phyloP scores from a whole-genome alignment of 371 early-diverging fungal species.

The Rhizomucor pusillus region DNA sequence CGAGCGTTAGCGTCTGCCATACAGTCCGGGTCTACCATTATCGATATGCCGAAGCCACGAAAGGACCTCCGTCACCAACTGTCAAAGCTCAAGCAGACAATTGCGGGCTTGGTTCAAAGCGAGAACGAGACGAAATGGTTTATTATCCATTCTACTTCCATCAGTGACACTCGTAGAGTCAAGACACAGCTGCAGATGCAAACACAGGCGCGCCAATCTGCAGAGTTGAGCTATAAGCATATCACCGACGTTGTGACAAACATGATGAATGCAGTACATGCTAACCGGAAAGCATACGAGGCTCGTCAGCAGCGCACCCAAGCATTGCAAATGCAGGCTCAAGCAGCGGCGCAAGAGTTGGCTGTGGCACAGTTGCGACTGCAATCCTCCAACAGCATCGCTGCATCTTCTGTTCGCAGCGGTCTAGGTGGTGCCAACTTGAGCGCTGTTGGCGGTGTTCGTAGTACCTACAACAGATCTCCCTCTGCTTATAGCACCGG shows the following conservation, averaged over 20 bases:
- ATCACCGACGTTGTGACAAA: conserved; percentile 25
- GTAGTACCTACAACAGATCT: not conserved
- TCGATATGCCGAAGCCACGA: conserved; percentile 26
- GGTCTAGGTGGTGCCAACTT: conserved; percentile 1
- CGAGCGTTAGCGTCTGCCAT: conserved; percentile 20
- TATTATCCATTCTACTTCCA: conserved; percentile 30
- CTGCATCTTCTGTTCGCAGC: too few species aligned
- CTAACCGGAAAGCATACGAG: conserved; percentile 20
- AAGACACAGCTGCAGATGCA: conserved; percentile 31
- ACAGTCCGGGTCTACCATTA: conserved; percentile 17
- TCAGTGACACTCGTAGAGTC: conserved; percentile 17
- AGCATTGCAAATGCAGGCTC: conserved; percentile 24
- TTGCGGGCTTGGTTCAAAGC: conserved; percentile 24
- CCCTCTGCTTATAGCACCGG: conserved; percentile 1
- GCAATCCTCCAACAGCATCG: conserved; percentile 4
- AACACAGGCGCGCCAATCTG: conserved; percentile 25
- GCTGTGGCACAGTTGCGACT: conserved; percentile 27
- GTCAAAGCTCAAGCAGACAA: conserved; percentile 15
- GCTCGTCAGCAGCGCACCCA: conserved; percentile 16
- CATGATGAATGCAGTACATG: conserved; percentile 19
- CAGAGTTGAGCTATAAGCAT: conserved; percentile 21
- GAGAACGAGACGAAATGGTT: conserved; percentile 38
- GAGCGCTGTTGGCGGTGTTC: conserved; percentile 7
- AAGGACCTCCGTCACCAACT: conserved; percentile 34
- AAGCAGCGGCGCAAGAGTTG: conserved; percentile 26